These are phyloP conservation scores for Penicillium tannophilum DNA, from an alignment of 495 filamentous ascomycete species.

Conservation along the genomic window DNA sequence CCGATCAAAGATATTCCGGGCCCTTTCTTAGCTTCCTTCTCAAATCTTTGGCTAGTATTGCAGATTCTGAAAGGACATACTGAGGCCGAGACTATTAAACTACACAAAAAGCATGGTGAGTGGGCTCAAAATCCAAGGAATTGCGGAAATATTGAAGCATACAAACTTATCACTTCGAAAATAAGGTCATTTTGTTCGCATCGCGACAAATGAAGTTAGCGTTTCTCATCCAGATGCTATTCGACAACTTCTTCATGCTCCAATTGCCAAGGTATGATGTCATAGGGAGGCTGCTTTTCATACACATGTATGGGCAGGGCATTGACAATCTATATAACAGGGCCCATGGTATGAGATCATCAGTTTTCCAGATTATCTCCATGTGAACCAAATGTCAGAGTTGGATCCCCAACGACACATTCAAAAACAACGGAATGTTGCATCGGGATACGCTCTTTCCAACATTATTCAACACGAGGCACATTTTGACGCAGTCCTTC, in stretches of 20 bases:
- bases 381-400: slow-evolving; percentile 48
- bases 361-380: slow-evolving; percentile 41
- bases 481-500: slow-evolving; percentile 37
- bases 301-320: no score
- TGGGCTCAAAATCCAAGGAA: no score
- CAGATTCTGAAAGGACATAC: neutral
- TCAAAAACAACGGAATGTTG: slow-evolving; percentile 35
- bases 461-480: slow-evolving; percentile 44
- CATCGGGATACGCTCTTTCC: slow-evolving; percentile 39
- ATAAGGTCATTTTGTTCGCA: no score
- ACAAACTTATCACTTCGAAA: no score
- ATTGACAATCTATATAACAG: slow-evolving; percentile 9
- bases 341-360: slow-evolving; percentile 35
- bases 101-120: neutral
- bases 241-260: no score
- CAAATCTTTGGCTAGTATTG: neutral
- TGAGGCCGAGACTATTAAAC: neutral
- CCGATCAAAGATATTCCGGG: neutral
- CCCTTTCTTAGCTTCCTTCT: neutral
- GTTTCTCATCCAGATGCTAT: no score
- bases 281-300: no score
- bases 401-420: slow-evolving; percentile 37
- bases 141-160: no score
- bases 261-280: neutral
- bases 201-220: no score